These are phyloP conservation scores for Sphaceloma murrayae DNA, from an alignment of 2,329 filamentous ascomycete genomes.

Conservation along the genomic window DNA sequence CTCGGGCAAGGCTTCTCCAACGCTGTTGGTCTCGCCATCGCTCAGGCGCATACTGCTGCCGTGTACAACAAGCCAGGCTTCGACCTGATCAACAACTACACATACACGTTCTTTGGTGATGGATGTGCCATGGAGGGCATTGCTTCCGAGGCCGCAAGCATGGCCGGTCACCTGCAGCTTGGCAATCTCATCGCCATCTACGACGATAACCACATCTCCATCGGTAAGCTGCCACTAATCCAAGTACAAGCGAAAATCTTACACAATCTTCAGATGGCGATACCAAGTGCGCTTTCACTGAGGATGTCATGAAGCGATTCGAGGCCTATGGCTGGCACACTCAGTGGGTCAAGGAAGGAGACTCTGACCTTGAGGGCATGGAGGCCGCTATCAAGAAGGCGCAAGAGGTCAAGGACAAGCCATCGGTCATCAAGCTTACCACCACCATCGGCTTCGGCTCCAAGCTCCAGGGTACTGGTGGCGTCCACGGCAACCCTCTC, in stretches of 20 bases:
- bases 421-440: slow-evolving; percentile 88
- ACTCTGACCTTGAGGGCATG: slow-evolving; percentile 77
- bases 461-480: slow-evolving; percentile 81
- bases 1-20: slow-evolving; percentile 96
- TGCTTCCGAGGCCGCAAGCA: slow-evolving; percentile 81
- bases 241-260: no score
- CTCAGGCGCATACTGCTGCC: slow-evolving; percentile 81
- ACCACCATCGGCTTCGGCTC: slow-evolving; percentile 98
- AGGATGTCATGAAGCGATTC: slow-evolving; percentile 90
- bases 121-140: slow-evolving; percentile 98
- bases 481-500: slow-evolving; percentile 91
- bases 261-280: slow-evolving; percentile 60
- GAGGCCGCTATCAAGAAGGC: slow-evolving; percentile 79
- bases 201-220: slow-evolving; percentile 97
- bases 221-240: slow-evolving; percentile 42
- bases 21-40: slow-evolving; percentile 94
- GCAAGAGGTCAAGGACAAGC: slow-evolving; percentile 88
- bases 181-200: slow-evolving; percentile 96
- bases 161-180: slow-evolving; percentile 92
- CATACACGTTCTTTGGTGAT: slow-evolving; percentile 93
- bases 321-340: slow-evolving; percentile 97
- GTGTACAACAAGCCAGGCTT: slow-evolving; percentile 95
- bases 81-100: slow-evolving; percentile 90
- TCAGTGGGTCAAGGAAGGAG: slow-evolving; percentile 73
- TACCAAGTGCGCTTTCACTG: slow-evolving; percentile 92